A percentile compares a stretch with the other conserved stretches of the same genome.
Conservation (phyloP, 768 basidiomycete genomes). For the Exsudoporus frostii region DNA sequence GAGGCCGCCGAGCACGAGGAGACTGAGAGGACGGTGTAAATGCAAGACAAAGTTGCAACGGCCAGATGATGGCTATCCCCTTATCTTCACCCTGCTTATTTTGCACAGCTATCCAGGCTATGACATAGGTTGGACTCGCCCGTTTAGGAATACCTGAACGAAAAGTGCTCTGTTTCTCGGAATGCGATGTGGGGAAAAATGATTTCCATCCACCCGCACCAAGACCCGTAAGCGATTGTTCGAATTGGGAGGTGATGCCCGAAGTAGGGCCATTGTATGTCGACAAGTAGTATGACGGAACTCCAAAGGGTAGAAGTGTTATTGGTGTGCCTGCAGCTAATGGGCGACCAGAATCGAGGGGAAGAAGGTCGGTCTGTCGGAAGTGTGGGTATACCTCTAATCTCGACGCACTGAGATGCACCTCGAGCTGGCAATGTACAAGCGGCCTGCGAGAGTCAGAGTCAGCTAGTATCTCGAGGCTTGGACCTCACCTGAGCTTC, state of each 20-base stretch:
- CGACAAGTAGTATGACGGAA: constrained; percentile 71
- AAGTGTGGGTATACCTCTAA: constrained; percentile 68
- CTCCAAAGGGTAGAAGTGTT: constrained; percentile 63
- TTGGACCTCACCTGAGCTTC: constrained; percentile 40
- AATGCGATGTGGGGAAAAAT: background rate
- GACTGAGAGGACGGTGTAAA: constrained; percentile 37
- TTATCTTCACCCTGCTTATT: constrained; percentile 81
- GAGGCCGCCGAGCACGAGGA: constrained; percentile 38
- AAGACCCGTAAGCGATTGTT: constrained; percentile 57
- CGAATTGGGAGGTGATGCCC: constrained; percentile 59
- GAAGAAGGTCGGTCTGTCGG: constrained; percentile 54
- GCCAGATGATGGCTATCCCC: constrained; percentile 73
- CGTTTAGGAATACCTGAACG: constrained; percentile 17
- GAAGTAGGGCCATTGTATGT: constrained; percentile 66
- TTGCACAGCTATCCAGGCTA: constrained; percentile 73
- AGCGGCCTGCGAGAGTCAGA: constrained; percentile 46
- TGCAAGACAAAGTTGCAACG: constrained; percentile 54
- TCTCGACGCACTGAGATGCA: constrained; percentile 44
- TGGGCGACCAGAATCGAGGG: constrained; percentile 41
- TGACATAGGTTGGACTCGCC: constrained; percentile 43
- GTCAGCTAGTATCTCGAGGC: background rate
- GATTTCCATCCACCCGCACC: constrained; percentile 55
- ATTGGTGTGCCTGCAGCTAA: constrained; percentile 63
- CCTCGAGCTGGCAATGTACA: constrained; percentile 56
- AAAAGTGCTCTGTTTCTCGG: constrained; percentile 23